Evolutionary conservation across 768 basidiomycete species (phyloP).

Genomic region (Tricholoma bakamatsutake): DNA sequence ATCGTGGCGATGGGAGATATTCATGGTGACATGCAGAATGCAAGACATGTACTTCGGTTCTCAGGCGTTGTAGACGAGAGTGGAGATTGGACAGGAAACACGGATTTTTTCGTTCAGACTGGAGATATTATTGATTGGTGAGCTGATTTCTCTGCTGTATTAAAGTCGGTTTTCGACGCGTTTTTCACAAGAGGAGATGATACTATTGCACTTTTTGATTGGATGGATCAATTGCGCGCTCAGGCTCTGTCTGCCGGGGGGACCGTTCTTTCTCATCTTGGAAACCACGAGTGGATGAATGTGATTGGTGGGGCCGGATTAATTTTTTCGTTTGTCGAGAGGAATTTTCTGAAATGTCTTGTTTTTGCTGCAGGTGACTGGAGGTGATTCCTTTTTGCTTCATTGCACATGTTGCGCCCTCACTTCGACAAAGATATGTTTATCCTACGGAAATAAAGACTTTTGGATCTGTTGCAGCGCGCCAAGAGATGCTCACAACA

Average conservation of each 20-base stretch:
- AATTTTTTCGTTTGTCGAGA: too few relatives aligned
- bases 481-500: slow-evolving; percentile 67
- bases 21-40: slow-evolving; percentile 83
- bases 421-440: slow-evolving; percentile 60
- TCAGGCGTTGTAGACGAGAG: slow-evolving; percentile 66
- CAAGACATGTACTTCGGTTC: slow-evolving; percentile 76
- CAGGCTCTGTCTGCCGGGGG: slow-evolving; percentile 71
- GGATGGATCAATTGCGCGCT: slow-evolving; percentile 78
- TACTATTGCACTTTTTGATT: slow-evolving; percentile 76
- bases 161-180: background rate
- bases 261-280: slow-evolving; percentile 69
- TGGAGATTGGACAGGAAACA: slow-evolving; percentile 76
- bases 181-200: slow-evolving; percentile 67
- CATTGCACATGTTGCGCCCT: background rate
- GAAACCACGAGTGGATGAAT: slow-evolving; percentile 98
- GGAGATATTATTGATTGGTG: slow-evolving; percentile 94
- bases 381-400: slow-evolving; percentile 43
- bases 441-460: slow-evolving; percentile 76
- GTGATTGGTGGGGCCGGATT: slow-evolving; percentile 53
- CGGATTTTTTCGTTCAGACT: slow-evolving; percentile 89
- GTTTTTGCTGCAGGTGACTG: slow-evolving; percentile 59
- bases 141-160: slow-evolving; percentile 8
- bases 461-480: slow-evolving; percentile 65
- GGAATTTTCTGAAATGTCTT: too few relatives aligned
- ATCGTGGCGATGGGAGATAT: slow-evolving; percentile 90